phyloP scores from a whole-genome alignment of 495 filamentous ascomycete species.

The Xylaria telfairii region DNA sequence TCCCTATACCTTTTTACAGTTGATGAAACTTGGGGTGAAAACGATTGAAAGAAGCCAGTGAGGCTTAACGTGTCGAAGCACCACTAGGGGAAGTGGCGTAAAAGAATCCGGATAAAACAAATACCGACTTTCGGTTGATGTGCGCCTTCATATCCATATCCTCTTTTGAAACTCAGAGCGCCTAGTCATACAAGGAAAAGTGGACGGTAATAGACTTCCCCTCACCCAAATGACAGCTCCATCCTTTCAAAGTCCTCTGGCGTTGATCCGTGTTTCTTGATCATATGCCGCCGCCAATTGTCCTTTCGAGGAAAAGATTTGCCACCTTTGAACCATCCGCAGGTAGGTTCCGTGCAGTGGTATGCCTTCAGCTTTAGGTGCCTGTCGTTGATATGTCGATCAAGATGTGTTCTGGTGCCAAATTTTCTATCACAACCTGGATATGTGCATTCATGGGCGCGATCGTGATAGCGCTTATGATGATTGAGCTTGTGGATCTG shows the following conservation, averaged over 20 bases:
- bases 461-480: slow-evolving; percentile 56
- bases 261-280: slow-evolving; percentile 51
- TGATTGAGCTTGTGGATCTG: slow-evolving; percentile 58
- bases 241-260: slow-evolving; percentile 35
- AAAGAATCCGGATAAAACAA: background rate
- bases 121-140: slow-evolving; percentile 1
- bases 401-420: slow-evolving; percentile 59
- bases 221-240: slow-evolving; percentile 35
- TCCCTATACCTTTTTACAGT: slow-evolving; percentile 21
- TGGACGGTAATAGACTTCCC: background rate
- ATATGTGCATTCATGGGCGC: slow-evolving; percentile 51
- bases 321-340: slow-evolving; percentile 54
- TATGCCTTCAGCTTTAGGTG: slow-evolving; percentile 57
- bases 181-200: slow-evolving; percentile 15
- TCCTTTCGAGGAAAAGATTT: slow-evolving; percentile 59
- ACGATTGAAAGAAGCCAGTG: background rate
- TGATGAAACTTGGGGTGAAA: background rate
- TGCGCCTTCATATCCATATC: background rate
- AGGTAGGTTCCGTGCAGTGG: slow-evolving; percentile 51
- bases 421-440: slow-evolving; percentile 51
- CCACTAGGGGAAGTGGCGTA: background rate
- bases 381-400: slow-evolving; percentile 59
- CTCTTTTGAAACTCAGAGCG: background rate
- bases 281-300: slow-evolving; percentile 59
- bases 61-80: background rate